Conservation (phyloP, 495 filamentous ascomycete genomes). For the Lophium mytilinum region DNA sequence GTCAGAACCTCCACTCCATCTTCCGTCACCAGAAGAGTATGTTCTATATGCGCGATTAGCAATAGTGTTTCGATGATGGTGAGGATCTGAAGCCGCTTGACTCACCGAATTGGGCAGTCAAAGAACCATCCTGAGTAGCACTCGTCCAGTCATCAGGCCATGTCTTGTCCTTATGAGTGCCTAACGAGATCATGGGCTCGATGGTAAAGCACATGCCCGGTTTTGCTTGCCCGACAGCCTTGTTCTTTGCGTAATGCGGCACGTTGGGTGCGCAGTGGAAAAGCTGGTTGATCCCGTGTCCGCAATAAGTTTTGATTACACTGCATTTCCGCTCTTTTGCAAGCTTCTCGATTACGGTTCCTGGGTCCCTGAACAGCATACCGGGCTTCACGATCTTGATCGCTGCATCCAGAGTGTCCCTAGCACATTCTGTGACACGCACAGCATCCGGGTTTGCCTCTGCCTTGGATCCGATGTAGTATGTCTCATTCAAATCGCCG, state of each 20-base stretch:
- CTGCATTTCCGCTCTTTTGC: constrained; percentile 33
- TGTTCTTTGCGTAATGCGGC: constrained; percentile 43
- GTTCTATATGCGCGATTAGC: constrained; percentile 50
- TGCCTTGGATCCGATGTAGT: constrained; percentile 37
- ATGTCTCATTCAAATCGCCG: constrained; percentile 39
- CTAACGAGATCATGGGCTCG: constrained; percentile 40
- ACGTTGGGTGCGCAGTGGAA: constrained; percentile 38
- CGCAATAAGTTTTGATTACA: constrained; percentile 38
- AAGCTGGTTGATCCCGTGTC: constrained; percentile 37
- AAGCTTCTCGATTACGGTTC: constrained; percentile 37
- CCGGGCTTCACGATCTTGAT: constrained; percentile 39
- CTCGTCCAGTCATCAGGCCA: constrained; percentile 43
- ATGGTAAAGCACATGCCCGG: constrained; percentile 40
- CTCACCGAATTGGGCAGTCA: constrained; percentile 39
- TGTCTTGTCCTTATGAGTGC: constrained; percentile 36
- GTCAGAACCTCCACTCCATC: constrained; percentile 91
- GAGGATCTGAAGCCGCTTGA: neutral
- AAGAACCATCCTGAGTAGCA: constrained; percentile 34
- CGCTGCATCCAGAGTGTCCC: constrained; percentile 34
- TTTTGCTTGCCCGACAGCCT: constrained; percentile 37
- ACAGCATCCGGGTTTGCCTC: constrained; percentile 33
- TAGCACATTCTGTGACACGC: constrained; percentile 34
- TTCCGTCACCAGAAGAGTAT: constrained; percentile 90
- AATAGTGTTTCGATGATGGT: neutral
- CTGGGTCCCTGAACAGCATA: constrained; percentile 35